phyloP scores from a whole-genome alignment of 805 yeast genomes.

The Maudiozyma saulgeensis region DNA sequence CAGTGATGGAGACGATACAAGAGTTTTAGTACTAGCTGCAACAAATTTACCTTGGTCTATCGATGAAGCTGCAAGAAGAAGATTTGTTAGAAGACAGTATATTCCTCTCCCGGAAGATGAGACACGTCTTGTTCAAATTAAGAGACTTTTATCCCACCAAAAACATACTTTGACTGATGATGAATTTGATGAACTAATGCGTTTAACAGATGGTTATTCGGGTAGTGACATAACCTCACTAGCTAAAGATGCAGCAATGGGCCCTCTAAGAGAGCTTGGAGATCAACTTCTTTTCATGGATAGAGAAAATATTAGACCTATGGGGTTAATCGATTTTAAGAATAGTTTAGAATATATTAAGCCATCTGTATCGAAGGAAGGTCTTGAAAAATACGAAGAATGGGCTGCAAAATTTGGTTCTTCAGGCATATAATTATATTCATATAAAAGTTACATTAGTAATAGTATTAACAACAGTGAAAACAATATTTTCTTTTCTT shows the following conservation, averaged over 20 bases:
- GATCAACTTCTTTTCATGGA: slow-evolving; percentile 63
- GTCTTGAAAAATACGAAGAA: slow-evolving; percentile 67
- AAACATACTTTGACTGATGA: slow-evolving; percentile 55
- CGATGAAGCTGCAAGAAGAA: slow-evolving; percentile 92
- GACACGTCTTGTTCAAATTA: slow-evolving; percentile 65
- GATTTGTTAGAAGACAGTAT: slow-evolving; percentile 85
- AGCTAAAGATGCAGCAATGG: slow-evolving; percentile 97
- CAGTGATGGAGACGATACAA: slow-evolving; percentile 31
- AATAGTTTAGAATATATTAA: slow-evolving; percentile 69
- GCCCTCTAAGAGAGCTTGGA: slow-evolving; percentile 84
- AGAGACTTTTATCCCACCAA: slow-evolving; percentile 59
- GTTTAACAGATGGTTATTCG: slow-evolving; percentile 73
- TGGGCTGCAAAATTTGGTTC: slow-evolving; percentile 88
- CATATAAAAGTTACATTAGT: not conserved
- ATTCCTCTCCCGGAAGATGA: slow-evolving; percentile 88
- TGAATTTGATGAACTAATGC: slow-evolving; percentile 53
- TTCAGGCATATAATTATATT: slow-evolving; percentile 54
- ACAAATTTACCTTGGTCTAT: slow-evolving; percentile 95
- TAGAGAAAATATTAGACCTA: slow-evolving; percentile 69
- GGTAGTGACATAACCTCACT: slow-evolving; percentile 89
- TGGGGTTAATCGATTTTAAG: slow-evolving; percentile 62
- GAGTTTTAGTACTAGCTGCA: slow-evolving; percentile 88
- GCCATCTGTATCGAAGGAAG: slow-evolving; percentile 82
- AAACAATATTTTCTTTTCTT: not conserved
- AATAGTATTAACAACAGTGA: not conserved